These are phyloP conservation scores for Neostapfia colusana DNA, from an alignment of 176 grass and related monocot species.

Conservation along the genomic window DNA sequence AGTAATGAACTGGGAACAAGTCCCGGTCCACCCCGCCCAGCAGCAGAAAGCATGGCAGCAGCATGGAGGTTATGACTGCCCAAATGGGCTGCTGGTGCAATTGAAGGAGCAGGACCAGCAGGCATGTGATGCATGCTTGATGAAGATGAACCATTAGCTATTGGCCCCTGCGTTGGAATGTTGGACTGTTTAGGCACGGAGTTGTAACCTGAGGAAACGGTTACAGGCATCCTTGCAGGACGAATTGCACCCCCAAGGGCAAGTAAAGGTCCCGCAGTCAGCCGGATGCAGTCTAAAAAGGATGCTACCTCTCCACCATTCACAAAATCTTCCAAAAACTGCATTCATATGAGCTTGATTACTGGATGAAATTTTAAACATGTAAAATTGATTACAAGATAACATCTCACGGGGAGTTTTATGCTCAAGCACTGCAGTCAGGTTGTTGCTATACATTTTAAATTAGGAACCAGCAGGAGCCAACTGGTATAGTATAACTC, in stretches of 20 bases:
- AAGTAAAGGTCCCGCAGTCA: slow-evolving; percentile 94
- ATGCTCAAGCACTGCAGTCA: slow-evolving; percentile 17
- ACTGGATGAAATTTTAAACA: slow-evolving; percentile 15
- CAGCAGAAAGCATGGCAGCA: slow-evolving; percentile 80
- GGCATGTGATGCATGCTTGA: slow-evolving; percentile 52
- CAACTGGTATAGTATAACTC: slow-evolving; percentile 25
- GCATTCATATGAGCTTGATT: slow-evolving; percentile 45
- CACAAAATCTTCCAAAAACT: slow-evolving; percentile 99
- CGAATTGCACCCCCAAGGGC: slow-evolving; percentile 97
- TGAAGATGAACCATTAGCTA: slow-evolving; percentile 67
- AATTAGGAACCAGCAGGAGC: not conserved
- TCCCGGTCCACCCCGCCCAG: slow-evolving; percentile 80
- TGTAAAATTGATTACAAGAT: slow-evolving; percentile 22
- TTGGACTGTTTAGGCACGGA: slow-evolving; percentile 60
- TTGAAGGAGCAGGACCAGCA: slow-evolving; percentile 35
- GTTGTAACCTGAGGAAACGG: slow-evolving; percentile 65
- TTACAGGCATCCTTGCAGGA: slow-evolving; percentile 91
- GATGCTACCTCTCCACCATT: slow-evolving; percentile 99
- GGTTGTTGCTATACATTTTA: slow-evolving; percentile 24
- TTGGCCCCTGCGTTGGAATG: slow-evolving; percentile 42
- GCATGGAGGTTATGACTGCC: slow-evolving; percentile 67
- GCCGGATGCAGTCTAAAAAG: slow-evolving; percentile 92
- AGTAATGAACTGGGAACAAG: slow-evolving; percentile 98
- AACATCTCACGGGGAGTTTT: slow-evolving; percentile 6
- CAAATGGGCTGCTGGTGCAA: slow-evolving; percentile 59